phyloP scores from a whole-genome alignment of 2,329 filamentous ascomycete genomes.

The Hypoxylon sp. region DNA sequence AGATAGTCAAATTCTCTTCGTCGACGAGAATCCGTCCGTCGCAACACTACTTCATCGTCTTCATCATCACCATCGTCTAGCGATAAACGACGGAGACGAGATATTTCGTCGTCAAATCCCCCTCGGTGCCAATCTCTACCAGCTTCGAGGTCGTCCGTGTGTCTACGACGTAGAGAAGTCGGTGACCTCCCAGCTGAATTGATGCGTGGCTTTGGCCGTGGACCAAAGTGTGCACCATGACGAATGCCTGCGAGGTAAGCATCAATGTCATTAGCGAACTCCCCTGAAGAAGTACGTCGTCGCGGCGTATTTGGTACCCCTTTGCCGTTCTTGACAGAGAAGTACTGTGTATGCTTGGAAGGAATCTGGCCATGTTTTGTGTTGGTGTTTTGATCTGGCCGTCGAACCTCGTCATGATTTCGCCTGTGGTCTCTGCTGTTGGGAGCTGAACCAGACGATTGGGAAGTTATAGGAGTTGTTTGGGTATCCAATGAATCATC shows the following conservation, averaged over 20 bases:
- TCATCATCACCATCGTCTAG: constrained; percentile 33
- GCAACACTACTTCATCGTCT: constrained; percentile 23
- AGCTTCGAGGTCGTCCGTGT: constrained; percentile 1
- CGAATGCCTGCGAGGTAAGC: constrained; percentile 36
- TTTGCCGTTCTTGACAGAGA: neutral
- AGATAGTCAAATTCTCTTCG: constrained; percentile 33
- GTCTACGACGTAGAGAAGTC: constrained; percentile 9
- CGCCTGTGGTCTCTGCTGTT: constrained; percentile 5
- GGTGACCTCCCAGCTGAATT: constrained; percentile 9
- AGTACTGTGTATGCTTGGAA: constrained; percentile 7
- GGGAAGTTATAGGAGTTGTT: constrained; percentile 22
- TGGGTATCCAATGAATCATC: constrained; percentile 22
- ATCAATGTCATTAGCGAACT: too few species aligned
- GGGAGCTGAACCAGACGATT: constrained; percentile 30
- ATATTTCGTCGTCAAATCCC: constrained; percentile 19
- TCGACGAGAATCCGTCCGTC: constrained; percentile 16
- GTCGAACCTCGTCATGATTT: neutral
- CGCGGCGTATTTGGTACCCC: neutral
- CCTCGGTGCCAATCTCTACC: constrained; percentile 8
- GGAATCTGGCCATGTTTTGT: neutral
- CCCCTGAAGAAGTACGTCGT: constrained; percentile 10
- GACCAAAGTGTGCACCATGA: constrained; percentile 12
- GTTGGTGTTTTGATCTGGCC: constrained; percentile 2
- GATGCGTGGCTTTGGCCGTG: constrained; percentile 25
- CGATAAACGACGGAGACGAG: constrained; percentile 20